Conservation (phyloP, 306 rosid species). For the Trifolium fragiferum region DNA sequence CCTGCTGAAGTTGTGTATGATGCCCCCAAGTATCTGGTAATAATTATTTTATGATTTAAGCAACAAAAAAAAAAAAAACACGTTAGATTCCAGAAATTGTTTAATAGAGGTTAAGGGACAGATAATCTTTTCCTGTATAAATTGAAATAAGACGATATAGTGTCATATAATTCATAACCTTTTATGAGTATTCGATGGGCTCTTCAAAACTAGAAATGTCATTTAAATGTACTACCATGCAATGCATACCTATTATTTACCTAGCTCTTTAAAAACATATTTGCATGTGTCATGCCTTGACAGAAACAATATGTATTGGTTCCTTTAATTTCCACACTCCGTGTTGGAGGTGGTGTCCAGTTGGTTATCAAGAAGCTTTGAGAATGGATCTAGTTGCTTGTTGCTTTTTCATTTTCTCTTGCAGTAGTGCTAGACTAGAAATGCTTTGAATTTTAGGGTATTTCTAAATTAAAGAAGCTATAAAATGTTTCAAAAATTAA, state of each 20-base stretch:
- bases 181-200: slow-evolving; percentile 14
- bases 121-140: slow-evolving; percentile 1
- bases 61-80: not conserved
- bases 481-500: too few species aligned
- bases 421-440: slow-evolving; percentile 7
- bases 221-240: not conserved
- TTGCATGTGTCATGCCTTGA: slow-evolving; percentile 14
- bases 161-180: slow-evolving; percentile 27
- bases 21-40: slow-evolving; percentile 90
- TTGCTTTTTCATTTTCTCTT: slow-evolving; percentile 16
- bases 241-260: not conserved
- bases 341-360: slow-evolving; percentile 14
- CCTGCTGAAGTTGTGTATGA: slow-evolving; percentile 92
- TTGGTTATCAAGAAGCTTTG: slow-evolving; percentile 28
- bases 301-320: slow-evolving; percentile 8
- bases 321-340: slow-evolving; percentile 30
- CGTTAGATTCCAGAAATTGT: slow-evolving; percentile 38
- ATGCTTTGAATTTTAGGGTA: slow-evolving; percentile 18
- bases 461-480: too few species aligned
- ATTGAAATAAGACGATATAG: slow-evolving; percentile 23
- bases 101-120: slow-evolving; percentile 1
- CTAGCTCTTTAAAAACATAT: slow-evolving; percentile 4
- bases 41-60: slow-evolving; percentile 30
- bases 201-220: slow-evolving; percentile 9
- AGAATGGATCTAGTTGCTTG: slow-evolving; percentile 28